Evolutionary conservation across 495 filamentous ascomycete genomes (phyloP).

Genomic region (Lophiostoma macrostomum): DNA sequence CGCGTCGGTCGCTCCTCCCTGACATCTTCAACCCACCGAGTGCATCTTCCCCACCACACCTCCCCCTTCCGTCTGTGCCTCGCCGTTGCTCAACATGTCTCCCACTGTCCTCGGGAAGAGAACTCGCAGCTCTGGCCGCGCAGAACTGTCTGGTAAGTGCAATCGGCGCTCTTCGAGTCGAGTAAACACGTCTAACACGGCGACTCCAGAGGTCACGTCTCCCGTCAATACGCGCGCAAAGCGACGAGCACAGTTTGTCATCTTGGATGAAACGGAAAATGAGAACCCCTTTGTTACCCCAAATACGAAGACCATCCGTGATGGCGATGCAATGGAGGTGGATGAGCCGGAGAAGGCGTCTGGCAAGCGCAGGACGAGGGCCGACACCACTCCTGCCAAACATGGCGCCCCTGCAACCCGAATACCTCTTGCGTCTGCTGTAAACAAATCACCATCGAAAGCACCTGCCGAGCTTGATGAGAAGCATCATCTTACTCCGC

Average conservation of each 20-base stretch:
- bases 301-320: conserved; percentile 12
- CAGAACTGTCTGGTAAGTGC: conserved; percentile 56
- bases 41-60: conserved; percentile 21
- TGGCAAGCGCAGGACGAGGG: conserved; percentile 22
- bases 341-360: conserved; percentile 39
- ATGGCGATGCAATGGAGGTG: conserved; percentile 37
- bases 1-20: conserved; percentile 13
- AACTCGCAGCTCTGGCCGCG: conserved; percentile 48
- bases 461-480: conserved; percentile 30
- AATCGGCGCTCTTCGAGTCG: conserved; percentile 8
- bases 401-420: conserved; percentile 33
- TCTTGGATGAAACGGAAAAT: conserved; percentile 52
- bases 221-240: conserved; percentile 54
- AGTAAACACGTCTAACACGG: conserved; percentile 29
- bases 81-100: conserved; percentile 51
- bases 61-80: neutral
- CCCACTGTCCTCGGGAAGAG: conserved; percentile 71
- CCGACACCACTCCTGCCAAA: conserved; percentile 36
- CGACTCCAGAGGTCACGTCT: conserved; percentile 17
- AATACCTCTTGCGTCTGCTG: conserved; percentile 35
- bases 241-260: conserved; percentile 54
- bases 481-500: conserved; percentile 47
- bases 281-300: conserved; percentile 47
- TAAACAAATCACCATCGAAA: conserved; percentile 38
- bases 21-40: conserved; percentile 5